Conservation (phyloP, 257 asterid genomes). For the Lavandula angustifolia region DNA sequence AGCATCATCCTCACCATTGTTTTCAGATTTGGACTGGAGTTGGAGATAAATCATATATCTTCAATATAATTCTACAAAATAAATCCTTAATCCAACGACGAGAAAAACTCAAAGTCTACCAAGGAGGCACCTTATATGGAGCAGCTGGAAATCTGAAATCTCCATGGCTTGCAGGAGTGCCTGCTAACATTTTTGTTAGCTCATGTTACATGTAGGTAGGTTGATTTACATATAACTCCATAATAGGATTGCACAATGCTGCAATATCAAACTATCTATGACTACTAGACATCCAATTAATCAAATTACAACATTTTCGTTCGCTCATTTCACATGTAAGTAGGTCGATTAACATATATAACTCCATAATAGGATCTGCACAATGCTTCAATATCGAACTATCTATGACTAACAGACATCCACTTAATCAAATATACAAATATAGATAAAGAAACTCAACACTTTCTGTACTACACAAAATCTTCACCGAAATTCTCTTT, state of each 20-base stretch:
- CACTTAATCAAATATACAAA: no score
- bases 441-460: no score
- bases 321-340: no score
- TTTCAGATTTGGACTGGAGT: constrained; percentile 41
- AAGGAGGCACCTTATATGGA: constrained; percentile 46
- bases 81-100: neutral
- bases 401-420: no score
- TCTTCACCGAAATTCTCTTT: neutral
- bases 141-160: constrained; percentile 38
- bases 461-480: neutral
- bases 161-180: constrained; percentile 35
- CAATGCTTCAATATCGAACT: no score
- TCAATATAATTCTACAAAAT: neutral
- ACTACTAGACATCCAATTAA: neutral
- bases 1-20: constrained; percentile 38
- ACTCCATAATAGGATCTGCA: no score
- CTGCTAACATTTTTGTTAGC: constrained; percentile 29
- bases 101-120: neutral
- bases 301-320: neutral
- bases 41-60: constrained; percentile 23
- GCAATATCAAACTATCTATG: neutral
- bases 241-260: neutral
- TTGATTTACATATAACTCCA: neutral
- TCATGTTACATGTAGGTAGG: neutral
- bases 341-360: no score